These are phyloP conservation scores for Penicillium simplicissimum DNA, from an alignment of 495 filamentous ascomycete species.

Conservation along the genomic window DNA sequence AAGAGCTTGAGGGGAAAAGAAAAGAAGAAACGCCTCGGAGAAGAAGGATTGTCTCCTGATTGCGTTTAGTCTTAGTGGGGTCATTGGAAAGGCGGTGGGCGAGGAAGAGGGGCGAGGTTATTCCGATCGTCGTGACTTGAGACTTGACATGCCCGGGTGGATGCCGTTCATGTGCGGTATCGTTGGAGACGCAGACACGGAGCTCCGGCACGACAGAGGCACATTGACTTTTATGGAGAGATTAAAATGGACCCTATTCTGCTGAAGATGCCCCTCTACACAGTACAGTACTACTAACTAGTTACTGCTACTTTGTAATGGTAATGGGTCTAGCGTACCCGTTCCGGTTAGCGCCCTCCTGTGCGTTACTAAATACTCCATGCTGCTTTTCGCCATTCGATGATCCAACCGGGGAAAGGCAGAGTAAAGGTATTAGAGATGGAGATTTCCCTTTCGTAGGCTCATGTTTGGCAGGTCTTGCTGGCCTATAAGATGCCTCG, in stretches of 20 bases:
- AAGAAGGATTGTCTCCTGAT: conserved; percentile 24
- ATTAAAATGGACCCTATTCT: background rate
- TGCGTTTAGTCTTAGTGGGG: conserved; percentile 35
- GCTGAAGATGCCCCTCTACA: background rate
- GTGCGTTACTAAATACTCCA: too few relatives aligned
- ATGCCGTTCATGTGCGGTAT: background rate
- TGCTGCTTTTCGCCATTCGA: too few relatives aligned
- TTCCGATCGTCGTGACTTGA: conserved; percentile 21
- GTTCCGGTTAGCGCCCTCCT: too few relatives aligned
- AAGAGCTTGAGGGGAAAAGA: conserved; percentile 5
- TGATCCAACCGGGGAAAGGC: too few relatives aligned
- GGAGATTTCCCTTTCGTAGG: too few relatives aligned
- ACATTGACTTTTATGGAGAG: too few relatives aligned
- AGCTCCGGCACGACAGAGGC: background rate
- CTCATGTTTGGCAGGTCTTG: too few relatives aligned
- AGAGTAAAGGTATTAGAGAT: too few relatives aligned
- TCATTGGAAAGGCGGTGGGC: conserved; percentile 48
- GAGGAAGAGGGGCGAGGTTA: conserved; percentile 44
- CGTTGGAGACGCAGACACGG: background rate
- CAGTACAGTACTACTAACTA: too few relatives aligned
- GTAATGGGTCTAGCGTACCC: too few relatives aligned
- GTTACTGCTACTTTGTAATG: too few relatives aligned
- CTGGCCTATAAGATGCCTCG: too few relatives aligned
- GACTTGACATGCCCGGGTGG: background rate
- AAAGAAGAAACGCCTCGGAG: conserved; percentile 6